A percentile compares a stretch with the other conserved stretches of the same genome.
Conservation (phyloP, 768 basidiomycete species). For the Trametes cinnabarina region DNA sequence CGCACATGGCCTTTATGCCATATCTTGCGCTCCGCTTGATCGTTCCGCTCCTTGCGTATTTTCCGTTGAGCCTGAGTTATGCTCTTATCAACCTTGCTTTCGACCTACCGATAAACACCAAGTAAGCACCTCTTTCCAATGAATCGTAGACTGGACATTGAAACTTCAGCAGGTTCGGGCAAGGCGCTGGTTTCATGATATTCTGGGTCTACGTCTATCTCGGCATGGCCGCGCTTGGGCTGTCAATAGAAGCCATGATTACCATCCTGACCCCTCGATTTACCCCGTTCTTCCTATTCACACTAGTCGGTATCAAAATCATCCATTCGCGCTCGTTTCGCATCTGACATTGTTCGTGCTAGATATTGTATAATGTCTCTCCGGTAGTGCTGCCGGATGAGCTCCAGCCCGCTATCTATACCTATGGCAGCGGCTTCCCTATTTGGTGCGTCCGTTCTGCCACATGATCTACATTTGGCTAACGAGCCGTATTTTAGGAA, state of each 20-base stretch:
- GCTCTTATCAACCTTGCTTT: constrained; percentile 45
- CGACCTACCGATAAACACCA: constrained; percentile 40
- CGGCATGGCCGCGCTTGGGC: constrained; percentile 34
- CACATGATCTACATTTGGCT: neutral
- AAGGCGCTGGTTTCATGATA: constrained; percentile 29
- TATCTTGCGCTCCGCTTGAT: constrained; percentile 37
- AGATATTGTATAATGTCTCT: constrained; percentile 35
- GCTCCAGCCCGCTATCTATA: constrained; percentile 29
- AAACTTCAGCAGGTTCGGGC: constrained; percentile 7
- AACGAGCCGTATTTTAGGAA: constrained; percentile 15
- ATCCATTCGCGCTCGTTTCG: neutral
- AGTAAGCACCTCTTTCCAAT: constrained; percentile 21
- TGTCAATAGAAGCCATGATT: constrained; percentile 34
- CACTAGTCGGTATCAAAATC: constrained; percentile 24
- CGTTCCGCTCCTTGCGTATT: constrained; percentile 36
- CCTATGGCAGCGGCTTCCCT: constrained; percentile 34
- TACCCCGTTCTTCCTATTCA: constrained; percentile 34
- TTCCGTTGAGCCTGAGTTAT: constrained; percentile 40
- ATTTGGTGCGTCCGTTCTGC: constrained; percentile 26
- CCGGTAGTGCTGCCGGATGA: constrained; percentile 31
- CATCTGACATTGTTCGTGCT: neutral
- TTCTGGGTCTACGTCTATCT: constrained; percentile 33
- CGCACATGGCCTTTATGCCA: constrained; percentile 34
- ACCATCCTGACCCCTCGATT: constrained; percentile 34
- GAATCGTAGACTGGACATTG: neutral